Percentiles rank a stretch among this genome's conserved stretches.
Conservation (phyloP, 2,329 filamentous ascomycete species). For the Fusarium redolens region DNA sequence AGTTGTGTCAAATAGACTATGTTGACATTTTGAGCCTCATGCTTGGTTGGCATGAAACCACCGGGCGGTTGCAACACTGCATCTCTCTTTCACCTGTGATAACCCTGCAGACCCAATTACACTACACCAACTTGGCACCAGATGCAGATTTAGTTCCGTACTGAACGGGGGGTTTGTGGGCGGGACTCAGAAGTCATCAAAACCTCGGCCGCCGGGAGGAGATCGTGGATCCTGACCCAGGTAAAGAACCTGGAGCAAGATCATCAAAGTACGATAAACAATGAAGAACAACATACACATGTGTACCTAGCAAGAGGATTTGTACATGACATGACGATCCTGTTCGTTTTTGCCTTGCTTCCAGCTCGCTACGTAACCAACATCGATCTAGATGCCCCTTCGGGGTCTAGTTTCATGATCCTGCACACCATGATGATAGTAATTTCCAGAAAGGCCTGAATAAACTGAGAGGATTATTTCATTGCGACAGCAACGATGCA, state of each 20-base stretch:
- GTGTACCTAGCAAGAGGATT: neutral
- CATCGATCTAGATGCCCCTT: slow-evolving; percentile 29
- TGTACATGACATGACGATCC: neutral
- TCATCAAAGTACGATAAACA: neutral
- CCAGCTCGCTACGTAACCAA: slow-evolving; percentile 29
- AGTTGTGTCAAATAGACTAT: neutral
- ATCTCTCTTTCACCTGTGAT: slow-evolving; percentile 29
- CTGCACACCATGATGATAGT: slow-evolving; percentile 35
- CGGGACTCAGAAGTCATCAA: slow-evolving; percentile 14
- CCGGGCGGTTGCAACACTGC: slow-evolving; percentile 20
- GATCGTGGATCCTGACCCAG: slow-evolving; percentile 15
- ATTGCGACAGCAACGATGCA: slow-evolving; percentile 41
- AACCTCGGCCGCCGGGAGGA: slow-evolving; percentile 24
- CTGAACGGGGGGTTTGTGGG: slow-evolving; percentile 18
- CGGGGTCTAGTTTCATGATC: slow-evolving; percentile 40
- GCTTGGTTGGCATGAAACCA: neutral
- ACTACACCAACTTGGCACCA: slow-evolving; percentile 33
- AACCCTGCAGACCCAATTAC: slow-evolving; percentile 40
- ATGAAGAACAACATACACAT: neutral
- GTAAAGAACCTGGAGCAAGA: neutral
- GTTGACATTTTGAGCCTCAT: neutral
- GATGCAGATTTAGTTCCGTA: slow-evolving; percentile 36
- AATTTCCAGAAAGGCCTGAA: slow-evolving; percentile 42
- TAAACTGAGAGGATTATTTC: slow-evolving; percentile 28
- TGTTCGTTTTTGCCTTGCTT: slow-evolving; percentile 19